These are phyloP conservation scores for Sarocladiaceae sp. DNA, from an alignment of 2,329 filamentous ascomycete genomes.

Conservation along the genomic window DNA sequence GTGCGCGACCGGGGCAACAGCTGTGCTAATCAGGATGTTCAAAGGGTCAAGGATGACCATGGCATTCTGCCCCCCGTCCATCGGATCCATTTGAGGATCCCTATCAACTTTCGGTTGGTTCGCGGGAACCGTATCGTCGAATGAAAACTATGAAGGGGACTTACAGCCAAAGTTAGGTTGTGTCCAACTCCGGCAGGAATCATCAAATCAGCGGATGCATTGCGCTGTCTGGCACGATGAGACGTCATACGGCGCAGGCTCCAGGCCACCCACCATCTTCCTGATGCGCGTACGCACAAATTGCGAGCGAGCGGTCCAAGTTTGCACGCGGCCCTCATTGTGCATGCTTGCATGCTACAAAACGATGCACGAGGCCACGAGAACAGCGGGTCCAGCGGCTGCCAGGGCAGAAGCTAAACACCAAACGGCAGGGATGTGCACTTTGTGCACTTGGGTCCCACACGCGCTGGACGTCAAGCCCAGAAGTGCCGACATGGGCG, in stretches of 20 bases:
- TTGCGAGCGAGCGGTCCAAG: too few species aligned
- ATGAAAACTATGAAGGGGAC: too few species aligned
- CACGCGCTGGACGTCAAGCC: not conserved
- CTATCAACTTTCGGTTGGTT: too few species aligned
- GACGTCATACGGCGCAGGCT: slow-evolving; percentile 8
- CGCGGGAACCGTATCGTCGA: too few species aligned
- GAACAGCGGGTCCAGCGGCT: slow-evolving; percentile 1
- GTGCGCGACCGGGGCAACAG: too few species aligned
- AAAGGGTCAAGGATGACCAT: too few species aligned
- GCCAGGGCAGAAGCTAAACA: not conserved
- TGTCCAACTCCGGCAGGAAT: too few species aligned
- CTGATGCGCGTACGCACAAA: not conserved
- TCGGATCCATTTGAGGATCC: too few species aligned
- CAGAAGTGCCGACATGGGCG: slow-evolving; percentile 7
- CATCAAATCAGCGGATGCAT: too few species aligned
- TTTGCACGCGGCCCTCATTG: slow-evolving; percentile 4
- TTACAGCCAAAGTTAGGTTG: too few species aligned
- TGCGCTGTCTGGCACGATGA: not conserved
- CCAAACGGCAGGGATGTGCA: not conserved
- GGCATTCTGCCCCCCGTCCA: too few species aligned
- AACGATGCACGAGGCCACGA: slow-evolving; percentile 9
- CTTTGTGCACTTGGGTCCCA: slow-evolving; percentile 3
- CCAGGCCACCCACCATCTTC: slow-evolving; percentile 4
- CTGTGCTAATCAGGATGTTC: too few species aligned
- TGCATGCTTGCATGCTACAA: slow-evolving; percentile 7